A percentile compares a stretch with the other conserved stretches of the same genome.
Evolutionary conservation across 2,329 filamentous ascomycete genomes (phyloP).

Genomic region (Fusarium verticillioides): DNA sequence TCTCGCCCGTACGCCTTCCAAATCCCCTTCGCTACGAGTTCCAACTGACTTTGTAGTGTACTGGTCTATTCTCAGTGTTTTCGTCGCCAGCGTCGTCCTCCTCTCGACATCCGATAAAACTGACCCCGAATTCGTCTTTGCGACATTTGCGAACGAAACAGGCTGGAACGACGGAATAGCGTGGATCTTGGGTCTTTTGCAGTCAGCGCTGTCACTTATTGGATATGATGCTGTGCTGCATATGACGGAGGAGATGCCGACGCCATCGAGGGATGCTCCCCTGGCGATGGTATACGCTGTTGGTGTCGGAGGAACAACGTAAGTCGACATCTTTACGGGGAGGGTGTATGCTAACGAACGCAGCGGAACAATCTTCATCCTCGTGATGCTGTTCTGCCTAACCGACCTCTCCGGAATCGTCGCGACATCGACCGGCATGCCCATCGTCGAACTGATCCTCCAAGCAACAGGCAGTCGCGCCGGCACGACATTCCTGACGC

Average conservation of each 20-base stretch:
- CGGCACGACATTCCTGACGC: slow-evolving; percentile 53
- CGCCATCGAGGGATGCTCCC: slow-evolving; percentile 53
- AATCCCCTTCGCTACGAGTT: rapidly evolving
- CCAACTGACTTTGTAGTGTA: slow-evolving; percentile 44
- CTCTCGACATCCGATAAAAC: slow-evolving; percentile 55
- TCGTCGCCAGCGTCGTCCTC: slow-evolving; percentile 57
- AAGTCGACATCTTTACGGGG: no score
- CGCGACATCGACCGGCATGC: slow-evolving; percentile 54
- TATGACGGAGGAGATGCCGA: slow-evolving; percentile 60
- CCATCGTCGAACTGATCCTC: slow-evolving; percentile 58
- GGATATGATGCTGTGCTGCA: slow-evolving; percentile 59
- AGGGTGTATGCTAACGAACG: no score
- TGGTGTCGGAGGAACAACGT: slow-evolving; percentile 56
- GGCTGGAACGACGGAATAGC: slow-evolving; percentile 59
- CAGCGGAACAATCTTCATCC: slow-evolving; percentile 51
- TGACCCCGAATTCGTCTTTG: slow-evolving; percentile 55
- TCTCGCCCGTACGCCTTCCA: slow-evolving; percentile 47
- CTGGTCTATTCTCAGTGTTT: slow-evolving; percentile 55
- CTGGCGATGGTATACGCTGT: slow-evolving; percentile 57
- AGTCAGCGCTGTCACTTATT: slow-evolving; percentile 50
- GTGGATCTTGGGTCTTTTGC: slow-evolving; percentile 60
- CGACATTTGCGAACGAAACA: slow-evolving; percentile 57
- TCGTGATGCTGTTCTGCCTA: slow-evolving; percentile 56
- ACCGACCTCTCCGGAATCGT: slow-evolving; percentile 52
- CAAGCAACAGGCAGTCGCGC: slow-evolving; percentile 55